A percentile compares a stretch with the other conserved stretches of the same genome.
These are phyloP conservation scores for Microbotryum saponariae DNA, from an alignment of 1,284 basidiomycete species.

Conservation along the genomic window DNA sequence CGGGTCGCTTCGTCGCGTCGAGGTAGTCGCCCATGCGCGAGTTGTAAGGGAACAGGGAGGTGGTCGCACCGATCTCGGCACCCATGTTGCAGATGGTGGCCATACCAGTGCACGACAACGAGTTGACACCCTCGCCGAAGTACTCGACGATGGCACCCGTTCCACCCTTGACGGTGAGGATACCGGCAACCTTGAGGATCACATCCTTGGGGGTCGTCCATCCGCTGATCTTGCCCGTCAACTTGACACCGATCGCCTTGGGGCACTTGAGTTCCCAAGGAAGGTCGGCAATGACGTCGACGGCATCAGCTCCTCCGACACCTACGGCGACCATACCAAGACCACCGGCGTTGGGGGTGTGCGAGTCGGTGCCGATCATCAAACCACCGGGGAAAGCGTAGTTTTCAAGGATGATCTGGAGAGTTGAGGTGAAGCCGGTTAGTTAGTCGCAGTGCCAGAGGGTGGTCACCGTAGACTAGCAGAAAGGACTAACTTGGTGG, in stretches of 20 bases:
- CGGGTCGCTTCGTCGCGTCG: constrained; percentile 79
- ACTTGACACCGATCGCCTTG: constrained; percentile 95
- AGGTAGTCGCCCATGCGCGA: constrained; percentile 87
- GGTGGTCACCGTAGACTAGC: background rate
- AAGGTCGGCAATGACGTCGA: constrained; percentile 95
- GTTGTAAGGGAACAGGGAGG: constrained; percentile 99
- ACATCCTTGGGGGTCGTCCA: constrained; percentile 99
- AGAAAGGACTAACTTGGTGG: constrained; percentile 35
- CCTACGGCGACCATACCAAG: constrained; percentile 98
- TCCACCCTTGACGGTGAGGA: constrained; percentile 95
- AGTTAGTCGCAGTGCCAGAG: background rate
- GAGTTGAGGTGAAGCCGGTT: constrained; percentile 31
- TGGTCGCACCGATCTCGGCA: constrained; percentile 98
- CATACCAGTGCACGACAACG: constrained; percentile 97
- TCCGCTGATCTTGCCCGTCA: constrained; percentile 87
- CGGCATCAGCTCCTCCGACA: constrained; percentile 98
- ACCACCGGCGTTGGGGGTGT: constrained; percentile 98
- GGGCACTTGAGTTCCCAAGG: constrained; percentile 99
- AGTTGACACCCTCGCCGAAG: constrained; percentile 85
- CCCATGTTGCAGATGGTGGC: constrained; percentile 99
- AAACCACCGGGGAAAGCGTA: constrained; percentile 98
- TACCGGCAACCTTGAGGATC: constrained; percentile 94
- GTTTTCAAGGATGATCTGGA: constrained; percentile 94
- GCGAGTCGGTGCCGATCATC: constrained; percentile 99
- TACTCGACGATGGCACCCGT: constrained; percentile 97